These are phyloP conservation scores for Ceratobasidium sp. DNA, from an alignment of 1,284 basidiomycete genomes.

Conservation along the genomic window DNA sequence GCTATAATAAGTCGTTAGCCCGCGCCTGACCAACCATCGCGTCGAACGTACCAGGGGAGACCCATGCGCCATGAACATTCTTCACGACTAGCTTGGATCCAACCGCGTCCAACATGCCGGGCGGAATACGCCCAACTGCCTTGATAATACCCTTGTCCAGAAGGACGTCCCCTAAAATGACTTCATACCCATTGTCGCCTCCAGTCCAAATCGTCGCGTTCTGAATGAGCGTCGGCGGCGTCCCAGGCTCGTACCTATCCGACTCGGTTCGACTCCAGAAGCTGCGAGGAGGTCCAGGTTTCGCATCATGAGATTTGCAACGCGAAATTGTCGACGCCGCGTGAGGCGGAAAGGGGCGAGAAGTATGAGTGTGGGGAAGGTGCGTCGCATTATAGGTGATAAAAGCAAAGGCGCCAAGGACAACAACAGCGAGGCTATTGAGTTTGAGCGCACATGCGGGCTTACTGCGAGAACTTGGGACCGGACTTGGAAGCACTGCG, in stretches of 20 bases:
- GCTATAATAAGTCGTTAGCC: slow-evolving; percentile 13
- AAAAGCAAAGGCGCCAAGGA: slow-evolving; percentile 11
- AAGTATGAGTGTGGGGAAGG: neutral
- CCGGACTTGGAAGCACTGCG: neutral
- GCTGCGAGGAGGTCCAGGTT: slow-evolving; percentile 60
- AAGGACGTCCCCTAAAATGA: slow-evolving; percentile 58
- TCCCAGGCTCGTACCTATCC: slow-evolving; percentile 76
- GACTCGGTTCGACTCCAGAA: slow-evolving; percentile 68
- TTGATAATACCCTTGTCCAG: slow-evolving; percentile 59
- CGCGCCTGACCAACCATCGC: neutral
- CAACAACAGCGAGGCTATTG: slow-evolving; percentile 12
- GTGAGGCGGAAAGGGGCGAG: slow-evolving; percentile 51
- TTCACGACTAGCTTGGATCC: slow-evolving; percentile 46
- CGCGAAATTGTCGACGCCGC: slow-evolving; percentile 45
- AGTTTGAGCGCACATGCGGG: neutral
- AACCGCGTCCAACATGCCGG: slow-evolving; percentile 45
- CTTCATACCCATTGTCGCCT: slow-evolving; percentile 68
- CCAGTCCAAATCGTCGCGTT: slow-evolving; percentile 88
- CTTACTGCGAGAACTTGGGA: neutral
- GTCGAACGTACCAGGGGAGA: slow-evolving; percentile 55
- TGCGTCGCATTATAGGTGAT: slow-evolving; percentile 12
- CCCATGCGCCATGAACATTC: slow-evolving; percentile 58
- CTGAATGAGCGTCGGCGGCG: slow-evolving; percentile 72
- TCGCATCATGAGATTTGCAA: slow-evolving; percentile 47
- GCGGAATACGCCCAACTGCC: slow-evolving; percentile 51